Evolutionary conservation across 1,284 basidiomycete species (phyloP).

Genomic region (Melampsora occidentalis): DNA sequence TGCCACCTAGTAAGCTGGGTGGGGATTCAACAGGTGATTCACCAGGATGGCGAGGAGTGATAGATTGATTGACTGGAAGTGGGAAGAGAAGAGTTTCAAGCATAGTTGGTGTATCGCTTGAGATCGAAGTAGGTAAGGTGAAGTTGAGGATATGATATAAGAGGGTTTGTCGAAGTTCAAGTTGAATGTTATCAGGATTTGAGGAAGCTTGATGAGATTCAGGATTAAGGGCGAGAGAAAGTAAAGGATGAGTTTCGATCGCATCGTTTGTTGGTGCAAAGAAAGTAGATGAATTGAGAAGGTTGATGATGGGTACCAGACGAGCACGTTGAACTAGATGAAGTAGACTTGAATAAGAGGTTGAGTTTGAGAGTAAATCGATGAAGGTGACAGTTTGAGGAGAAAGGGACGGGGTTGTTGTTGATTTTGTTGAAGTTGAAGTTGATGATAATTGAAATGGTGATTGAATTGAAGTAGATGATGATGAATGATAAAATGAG

Average conservation of each 20-base stretch:
- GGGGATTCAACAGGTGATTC: slow-evolving; percentile 66
- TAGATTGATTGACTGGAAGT: slow-evolving; percentile 46
- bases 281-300: slow-evolving; percentile 74
- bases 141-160: slow-evolving; percentile 94
- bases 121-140: slow-evolving; percentile 58
- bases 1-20: slow-evolving; percentile 53
- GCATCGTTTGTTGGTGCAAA: slow-evolving; percentile 96
- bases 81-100: slow-evolving; percentile 50
- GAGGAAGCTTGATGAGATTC: neutral
- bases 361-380: slow-evolving; percentile 71
- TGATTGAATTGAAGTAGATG: too few species aligned
- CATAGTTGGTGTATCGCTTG: neutral
- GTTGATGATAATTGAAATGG: too few species aligned
- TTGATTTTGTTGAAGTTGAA: too few species aligned
- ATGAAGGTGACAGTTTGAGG: slow-evolving; percentile 62
- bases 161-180: slow-evolving; percentile 79
- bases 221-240: slow-evolving; percentile 12
- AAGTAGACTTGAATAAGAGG: slow-evolving; percentile 76
- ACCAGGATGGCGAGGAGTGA: slow-evolving; percentile 59
- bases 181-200: slow-evolving; percentile 73
- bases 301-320: slow-evolving; percentile 86
- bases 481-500: too few species aligned
- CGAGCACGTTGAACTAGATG: slow-evolving; percentile 77
- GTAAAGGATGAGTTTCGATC: slow-evolving; percentile 57
- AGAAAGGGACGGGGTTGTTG: too few species aligned